Percentiles rank a stretch among this genome's conserved stretches.
Evolutionary conservation across 805 yeast species (phyloP).

Genomic region (Metschnikowia drakensbergensis): DNA sequence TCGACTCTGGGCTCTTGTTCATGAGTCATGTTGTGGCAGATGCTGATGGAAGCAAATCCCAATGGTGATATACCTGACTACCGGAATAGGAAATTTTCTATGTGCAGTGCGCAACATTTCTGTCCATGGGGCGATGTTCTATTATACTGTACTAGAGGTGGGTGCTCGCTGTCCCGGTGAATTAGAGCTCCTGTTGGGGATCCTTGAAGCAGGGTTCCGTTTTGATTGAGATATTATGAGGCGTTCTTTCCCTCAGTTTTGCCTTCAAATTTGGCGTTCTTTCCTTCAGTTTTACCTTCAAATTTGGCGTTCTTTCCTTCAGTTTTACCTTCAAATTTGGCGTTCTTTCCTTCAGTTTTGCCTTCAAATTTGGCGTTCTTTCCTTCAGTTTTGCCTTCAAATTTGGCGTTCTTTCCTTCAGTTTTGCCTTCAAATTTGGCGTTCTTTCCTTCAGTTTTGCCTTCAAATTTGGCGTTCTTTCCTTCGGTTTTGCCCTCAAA

Average conservation of each 20-base stretch:
- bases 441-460: slow-evolving; percentile 15
- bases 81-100: slow-evolving; percentile 1
- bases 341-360: slow-evolving; percentile 14
- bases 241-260: slow-evolving; percentile 8
- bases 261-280: slow-evolving; percentile 8
- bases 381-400: slow-evolving; percentile 7
- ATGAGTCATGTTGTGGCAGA: background rate
- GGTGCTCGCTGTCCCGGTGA: too few relatives aligned
- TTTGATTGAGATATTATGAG: too few relatives aligned
- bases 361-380: slow-evolving; percentile 12
- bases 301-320: slow-evolving; percentile 10
- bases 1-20: background rate
- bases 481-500: slow-evolving; percentile 9
- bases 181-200: too few relatives aligned
- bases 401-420: slow-evolving; percentile 10
- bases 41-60: background rate
- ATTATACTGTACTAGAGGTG: too few relatives aligned
- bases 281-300: slow-evolving; percentile 8
- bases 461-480: slow-evolving; percentile 2
- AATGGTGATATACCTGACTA: background rate
- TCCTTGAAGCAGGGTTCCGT: too few relatives aligned
- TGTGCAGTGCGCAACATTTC: background rate
- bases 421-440: slow-evolving; percentile 10
- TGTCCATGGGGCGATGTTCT: background rate
- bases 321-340: slow-evolving; percentile 9